phyloP scores from a whole-genome alignment of 306 rosid genomes.

The Acmispon strigosus region DNA sequence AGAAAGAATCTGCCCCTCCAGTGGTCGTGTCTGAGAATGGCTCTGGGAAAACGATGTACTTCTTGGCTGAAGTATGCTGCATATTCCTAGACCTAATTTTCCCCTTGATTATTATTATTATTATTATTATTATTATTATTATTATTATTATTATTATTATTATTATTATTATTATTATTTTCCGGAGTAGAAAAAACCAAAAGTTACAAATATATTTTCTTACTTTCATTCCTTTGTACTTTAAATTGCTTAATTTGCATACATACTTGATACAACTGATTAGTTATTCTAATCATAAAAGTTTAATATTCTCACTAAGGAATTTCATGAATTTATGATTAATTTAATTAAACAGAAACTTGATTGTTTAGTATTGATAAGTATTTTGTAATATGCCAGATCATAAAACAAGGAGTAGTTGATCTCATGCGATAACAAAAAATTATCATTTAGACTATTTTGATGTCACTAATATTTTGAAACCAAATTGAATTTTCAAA shows the following conservation, averaged over 20 bases:
- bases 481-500: background rate
- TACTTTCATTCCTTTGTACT: background rate
- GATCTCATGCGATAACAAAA: background rate
- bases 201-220: background rate
- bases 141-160: no score
- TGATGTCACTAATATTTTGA: background rate
- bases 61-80: slow-evolving; percentile 89
- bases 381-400: background rate
- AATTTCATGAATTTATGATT: background rate
- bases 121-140: no score
- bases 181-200: background rate
- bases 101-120: background rate
- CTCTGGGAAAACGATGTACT: slow-evolving; percentile 67
- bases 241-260: background rate
- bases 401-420: background rate
- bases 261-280: background rate
- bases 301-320: background rate
- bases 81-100: slow-evolving; percentile 12
- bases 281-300: background rate
- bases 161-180: no score
- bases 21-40: slow-evolving; percentile 46
- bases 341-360: background rate
- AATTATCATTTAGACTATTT: background rate
- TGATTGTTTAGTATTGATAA: background rate
- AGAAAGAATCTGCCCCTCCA: slow-evolving; percentile 98